A percentile compares a stretch with the other conserved stretches of the same genome.
Conservation (phyloP, 208 protist genomes). For the Trypanosoma cruzi region DNA sequence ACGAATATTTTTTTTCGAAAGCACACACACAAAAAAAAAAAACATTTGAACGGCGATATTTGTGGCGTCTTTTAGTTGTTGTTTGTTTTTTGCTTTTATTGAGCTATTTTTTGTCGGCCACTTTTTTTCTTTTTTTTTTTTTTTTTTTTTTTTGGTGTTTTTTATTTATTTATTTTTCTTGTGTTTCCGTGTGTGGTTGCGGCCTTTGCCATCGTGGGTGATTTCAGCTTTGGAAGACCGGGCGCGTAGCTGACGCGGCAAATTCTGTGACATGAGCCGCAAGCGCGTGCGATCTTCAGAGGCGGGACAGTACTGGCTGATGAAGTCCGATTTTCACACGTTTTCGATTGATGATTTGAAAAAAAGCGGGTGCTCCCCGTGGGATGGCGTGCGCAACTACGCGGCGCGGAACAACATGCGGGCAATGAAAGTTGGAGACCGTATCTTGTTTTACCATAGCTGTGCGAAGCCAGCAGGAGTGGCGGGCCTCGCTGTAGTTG, state of each 20-base stretch:
- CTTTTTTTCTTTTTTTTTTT: conserved; percentile 7
- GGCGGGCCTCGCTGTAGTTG: conserved; percentile 68
- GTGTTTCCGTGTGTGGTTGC: too few species aligned
- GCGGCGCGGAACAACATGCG: conserved; percentile 86
- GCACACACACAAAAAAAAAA: neutral
- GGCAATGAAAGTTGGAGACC: conserved; percentile 75
- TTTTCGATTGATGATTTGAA: conserved; percentile 83
- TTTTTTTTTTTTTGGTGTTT: neutral
- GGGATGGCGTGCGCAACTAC: conserved; percentile 91
- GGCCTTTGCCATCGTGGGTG: neutral
- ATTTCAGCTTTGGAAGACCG: neutral
- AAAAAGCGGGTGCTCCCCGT: conserved; percentile 46
- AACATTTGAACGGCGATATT: neutral
- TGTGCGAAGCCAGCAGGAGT: conserved; percentile 80
- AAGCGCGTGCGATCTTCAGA: conserved; percentile 49
- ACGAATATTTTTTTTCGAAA: neutral
- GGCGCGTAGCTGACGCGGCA: neutral
- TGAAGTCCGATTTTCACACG: conserved; percentile 87
- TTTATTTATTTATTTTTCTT: neutral
- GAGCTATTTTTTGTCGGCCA: neutral
- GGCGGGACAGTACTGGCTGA: conserved; percentile 65
- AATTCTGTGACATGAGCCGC: conserved; percentile 24
- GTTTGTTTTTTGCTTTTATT: neutral
- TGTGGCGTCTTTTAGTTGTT: neutral
- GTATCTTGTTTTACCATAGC: conserved; percentile 89